These are phyloP conservation scores for Solanum arcanum DNA, from an alignment of 257 asterid species.

Conservation along the genomic window DNA sequence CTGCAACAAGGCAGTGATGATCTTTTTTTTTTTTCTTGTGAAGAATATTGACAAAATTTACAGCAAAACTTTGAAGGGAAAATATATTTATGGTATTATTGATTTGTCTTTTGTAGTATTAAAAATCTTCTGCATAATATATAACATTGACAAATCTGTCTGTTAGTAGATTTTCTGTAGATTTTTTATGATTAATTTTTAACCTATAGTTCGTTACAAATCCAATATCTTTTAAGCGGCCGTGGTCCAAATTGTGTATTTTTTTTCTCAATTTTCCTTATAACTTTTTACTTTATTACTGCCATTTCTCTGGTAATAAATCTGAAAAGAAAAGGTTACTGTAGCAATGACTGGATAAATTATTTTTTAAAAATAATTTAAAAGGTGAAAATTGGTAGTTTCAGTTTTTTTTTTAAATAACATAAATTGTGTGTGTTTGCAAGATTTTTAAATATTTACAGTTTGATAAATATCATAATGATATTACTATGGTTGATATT, in stretches of 20 bases:
- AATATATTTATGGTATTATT: background rate
- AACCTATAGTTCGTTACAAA: background rate
- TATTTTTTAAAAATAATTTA: background rate
- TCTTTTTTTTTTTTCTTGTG: background rate
- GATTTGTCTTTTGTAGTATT: background rate
- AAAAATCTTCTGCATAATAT: background rate
- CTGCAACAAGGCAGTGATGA: background rate
- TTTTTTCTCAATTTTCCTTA: background rate
- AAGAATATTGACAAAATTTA: background rate
- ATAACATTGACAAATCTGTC: background rate
- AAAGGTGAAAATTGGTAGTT: background rate
- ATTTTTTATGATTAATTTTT: background rate
- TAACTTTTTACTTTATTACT: background rate
- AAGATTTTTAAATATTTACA: background rate
- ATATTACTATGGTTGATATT: background rate
- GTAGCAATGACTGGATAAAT: background rate
- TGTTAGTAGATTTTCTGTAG: background rate
- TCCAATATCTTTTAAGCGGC: background rate
- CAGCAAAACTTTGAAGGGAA: background rate
- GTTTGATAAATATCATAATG: background rate
- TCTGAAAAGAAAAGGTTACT: background rate
- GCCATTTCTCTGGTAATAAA: background rate
- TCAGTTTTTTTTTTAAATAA: background rate
- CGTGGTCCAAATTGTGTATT: background rate
- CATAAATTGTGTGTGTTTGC: background rate